phyloP scores from a whole-genome alignment of 768 basidiomycete genomes.

The Phlegmacium glaucopus region DNA sequence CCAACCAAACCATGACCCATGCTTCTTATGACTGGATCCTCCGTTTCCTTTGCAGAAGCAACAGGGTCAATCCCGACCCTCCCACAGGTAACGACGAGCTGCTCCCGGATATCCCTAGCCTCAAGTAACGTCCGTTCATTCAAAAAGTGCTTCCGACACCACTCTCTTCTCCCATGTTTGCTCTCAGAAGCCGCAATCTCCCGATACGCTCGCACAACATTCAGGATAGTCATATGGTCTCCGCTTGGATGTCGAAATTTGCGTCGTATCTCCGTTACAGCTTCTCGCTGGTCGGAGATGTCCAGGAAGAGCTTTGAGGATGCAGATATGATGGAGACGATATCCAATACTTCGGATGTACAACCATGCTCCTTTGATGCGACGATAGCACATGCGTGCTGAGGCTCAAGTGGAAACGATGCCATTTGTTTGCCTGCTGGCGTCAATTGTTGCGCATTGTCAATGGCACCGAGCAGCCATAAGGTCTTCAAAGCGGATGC shows the following conservation, averaged over 20 bases:
- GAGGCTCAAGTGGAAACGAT: slow-evolving; percentile 88
- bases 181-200: slow-evolving; percentile 52
- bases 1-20: slow-evolving; percentile 75
- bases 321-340: slow-evolving; percentile 79
- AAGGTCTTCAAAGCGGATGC: slow-evolving; percentile 65
- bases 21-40: slow-evolving; percentile 67
- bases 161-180: slow-evolving; percentile 53
- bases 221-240: slow-evolving; percentile 89
- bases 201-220: slow-evolving; percentile 78
- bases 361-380: slow-evolving; percentile 74
- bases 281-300: slow-evolving; percentile 68
- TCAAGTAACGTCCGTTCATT: slow-evolving; percentile 80
- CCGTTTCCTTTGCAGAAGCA: slow-evolving; percentile 55
- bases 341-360: slow-evolving; percentile 75
- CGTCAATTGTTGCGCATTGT: slow-evolving; percentile 63
- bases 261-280: slow-evolving; percentile 60
- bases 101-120: slow-evolving; percentile 75
- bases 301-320: slow-evolving; percentile 84
- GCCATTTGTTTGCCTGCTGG: slow-evolving; percentile 81
- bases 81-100: slow-evolving; percentile 66
- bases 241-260: slow-evolving; percentile 84
- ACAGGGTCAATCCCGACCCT: slow-evolving; percentile 59
- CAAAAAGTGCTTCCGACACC: slow-evolving; percentile 83
- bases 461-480: slow-evolving; percentile 77
- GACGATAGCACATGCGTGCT: slow-evolving; percentile 73